Evolutionary conservation across 108 stramenopile species (phyloP), one percentile per base, ranked within the genome.

Genomic region (Nannochloropsis salina): DNA sequence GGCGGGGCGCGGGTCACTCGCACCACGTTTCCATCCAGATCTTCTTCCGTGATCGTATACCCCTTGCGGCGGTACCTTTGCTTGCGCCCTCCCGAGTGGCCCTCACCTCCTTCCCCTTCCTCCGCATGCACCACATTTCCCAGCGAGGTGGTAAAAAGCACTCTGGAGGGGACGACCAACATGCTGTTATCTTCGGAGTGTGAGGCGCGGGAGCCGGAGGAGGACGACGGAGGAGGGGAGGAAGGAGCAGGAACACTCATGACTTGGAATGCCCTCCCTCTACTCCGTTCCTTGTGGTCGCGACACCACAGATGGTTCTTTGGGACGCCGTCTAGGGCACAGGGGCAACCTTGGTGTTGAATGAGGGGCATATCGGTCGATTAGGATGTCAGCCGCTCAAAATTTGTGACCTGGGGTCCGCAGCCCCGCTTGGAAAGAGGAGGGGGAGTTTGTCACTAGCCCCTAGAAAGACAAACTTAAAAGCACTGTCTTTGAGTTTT

Each of bases 51-150:
- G 61, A 74, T 74, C n/a, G n/a, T n/a, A 6, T 74, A n/a, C 20
- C 61, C 61, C n/a, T 74, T 74, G 20, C 61, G 61, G 61, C 61
- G 61, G 61, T 3, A n/a, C 20, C 20, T 74, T 74, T 74, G 61
- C 20, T 74, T 74, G 20, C 20, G 20, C 61, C 61, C 61, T 74
- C 61, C 61, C 15, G 4, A 15, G 3, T n/a, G 20, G n/a, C 61
- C 61, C 2, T n/a, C 61, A 15, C 20, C n/a, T n/a, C n/a, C 61
- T n/a, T 74, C 61, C n/a, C 61, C 61, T 74, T 74, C 61, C 61
- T n/a, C 61, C 61, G 61, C 61, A 74, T 74, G 61, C 61, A 74
- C 61, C 20, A 74, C n/a, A 74, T 74, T 74, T n/a, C 61, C 61
- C 61, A 74, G 61, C 6, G 61, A 74, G 61, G 61, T 74, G 20